Base-by-base conservation (phyloP, 768 basidiomycete species). In the Cubamyces lactineus region DNA sequence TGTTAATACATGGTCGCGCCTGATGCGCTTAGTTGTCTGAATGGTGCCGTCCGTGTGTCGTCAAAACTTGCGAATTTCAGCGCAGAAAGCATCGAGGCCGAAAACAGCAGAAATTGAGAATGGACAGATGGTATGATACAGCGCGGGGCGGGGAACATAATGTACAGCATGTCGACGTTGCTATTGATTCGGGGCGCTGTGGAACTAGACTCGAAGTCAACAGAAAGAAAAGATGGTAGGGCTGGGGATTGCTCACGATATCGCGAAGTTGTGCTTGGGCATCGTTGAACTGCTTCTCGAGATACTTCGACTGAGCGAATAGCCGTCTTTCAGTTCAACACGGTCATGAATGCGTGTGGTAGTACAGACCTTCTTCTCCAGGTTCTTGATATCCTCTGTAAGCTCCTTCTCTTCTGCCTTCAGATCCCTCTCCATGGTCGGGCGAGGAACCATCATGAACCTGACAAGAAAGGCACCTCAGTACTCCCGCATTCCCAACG, bases 241-340 rank as follows among this genome's bases (percentile, higher is more conserved):
- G 1, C n/a, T 13, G 39, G 17, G 50, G 11, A 15, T 21, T 42
- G 34, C 65, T 59, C 68, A 93, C 92, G 30, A 94, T 94, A 72
- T 94, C 92, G 46, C 89, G 85, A 53, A 96, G 77, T 71, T 95
- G 94, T 21, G 79, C 78, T 75, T 96, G 92, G 1, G 95, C 93
- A 66, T 96, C 94, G 57, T 88, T 91, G 71, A 90, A 92, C 71
- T 96, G 94, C 69, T 96, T 96, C 75, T 97, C 95, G 2, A 97
- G 82, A 73, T 89, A 96, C 76, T 96, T 96, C 24, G 86, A 82
- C 93, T 95, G 43, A 2, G 24, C 9, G 61, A 26, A 21, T 49
- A 0, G 23, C 64, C 30, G 60, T 53, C 38, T 23, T 39, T 50
- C 15, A 21, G 12, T 45, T n/a, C 0, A 23, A 50, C 13, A 30